Conservation (phyloP, 1,284 basidiomycete species). For the Cryptococcus maquisensis region DNA sequence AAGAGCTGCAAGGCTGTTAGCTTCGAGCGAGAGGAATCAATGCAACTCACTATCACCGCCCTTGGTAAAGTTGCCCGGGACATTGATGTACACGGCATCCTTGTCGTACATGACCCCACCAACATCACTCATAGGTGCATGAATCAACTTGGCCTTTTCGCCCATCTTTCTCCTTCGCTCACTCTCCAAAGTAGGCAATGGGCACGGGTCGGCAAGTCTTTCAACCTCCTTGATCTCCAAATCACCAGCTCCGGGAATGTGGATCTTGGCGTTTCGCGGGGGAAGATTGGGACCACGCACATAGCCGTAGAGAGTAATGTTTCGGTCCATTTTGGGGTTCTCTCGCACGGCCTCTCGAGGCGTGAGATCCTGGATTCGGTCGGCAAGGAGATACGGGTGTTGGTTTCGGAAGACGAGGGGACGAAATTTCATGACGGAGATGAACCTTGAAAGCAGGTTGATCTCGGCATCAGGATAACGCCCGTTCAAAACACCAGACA, state of each 20-base stretch:
- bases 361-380: slow-evolving; percentile 93
- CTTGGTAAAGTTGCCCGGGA: slow-evolving; percentile 86
- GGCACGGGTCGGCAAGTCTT: slow-evolving; percentile 86
- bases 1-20: slow-evolving; percentile 50
- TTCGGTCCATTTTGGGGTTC: slow-evolving; percentile 76
- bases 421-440: slow-evolving; percentile 97
- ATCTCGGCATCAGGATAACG: slow-evolving; percentile 97
- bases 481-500: slow-evolving; percentile 95
- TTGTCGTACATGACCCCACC: slow-evolving; percentile 98
- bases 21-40: background rate
- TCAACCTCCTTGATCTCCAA: slow-evolving; percentile 70
- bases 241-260: slow-evolving; percentile 93
- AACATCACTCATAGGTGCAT: slow-evolving; percentile 98
- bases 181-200: slow-evolving; percentile 82
- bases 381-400: slow-evolving; percentile 94
- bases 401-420: slow-evolving; percentile 90
- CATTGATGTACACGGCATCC: slow-evolving; percentile 97
- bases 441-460: slow-evolving; percentile 91
- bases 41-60: slow-evolving; percentile 46
- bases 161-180: slow-evolving; percentile 90
- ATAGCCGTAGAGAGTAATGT: slow-evolving; percentile 91
- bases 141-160: slow-evolving; percentile 91
- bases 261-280: slow-evolving; percentile 70
- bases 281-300: slow-evolving; percentile 86
- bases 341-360: slow-evolving; percentile 76